phyloP scores from a whole-genome alignment of 2,329 filamentous ascomycete species.

The Colletotrichum salicis region DNA sequence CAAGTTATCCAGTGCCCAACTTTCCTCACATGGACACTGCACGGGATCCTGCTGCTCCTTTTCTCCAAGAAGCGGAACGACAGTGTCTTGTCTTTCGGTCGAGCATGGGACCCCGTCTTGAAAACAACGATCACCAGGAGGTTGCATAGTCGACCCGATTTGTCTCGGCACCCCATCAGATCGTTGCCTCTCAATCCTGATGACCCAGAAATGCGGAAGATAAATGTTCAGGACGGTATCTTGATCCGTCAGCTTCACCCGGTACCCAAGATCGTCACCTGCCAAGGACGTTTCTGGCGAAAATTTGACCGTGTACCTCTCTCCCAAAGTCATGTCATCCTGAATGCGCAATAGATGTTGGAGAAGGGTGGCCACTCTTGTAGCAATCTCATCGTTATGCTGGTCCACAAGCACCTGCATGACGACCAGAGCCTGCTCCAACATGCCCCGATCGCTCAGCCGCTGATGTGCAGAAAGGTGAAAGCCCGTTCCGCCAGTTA shows the following conservation, averaged over 20 bases:
- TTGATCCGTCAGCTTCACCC: neutral
- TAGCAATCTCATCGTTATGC: constrained; percentile 46
- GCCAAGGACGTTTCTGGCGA: neutral
- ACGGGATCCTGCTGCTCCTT: constrained; percentile 31
- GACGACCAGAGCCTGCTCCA: constrained; percentile 49
- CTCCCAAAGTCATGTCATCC: constrained; percentile 38
- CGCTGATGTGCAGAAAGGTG: constrained; percentile 51
- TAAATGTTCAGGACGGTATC: neutral
- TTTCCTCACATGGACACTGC: neutral
- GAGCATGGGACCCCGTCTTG: neutral
- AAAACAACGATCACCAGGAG: neutral
- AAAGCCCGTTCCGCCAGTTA: neutral
- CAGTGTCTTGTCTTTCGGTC: neutral
- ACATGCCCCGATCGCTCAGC: constrained; percentile 50
- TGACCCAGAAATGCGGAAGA: constrained; percentile 18
- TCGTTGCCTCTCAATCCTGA: neutral
- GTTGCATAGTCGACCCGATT: neutral
- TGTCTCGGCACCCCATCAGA: neutral
- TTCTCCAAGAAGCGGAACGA: constrained; percentile 35
- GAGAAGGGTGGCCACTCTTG: constrained; percentile 44
- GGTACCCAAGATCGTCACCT: constrained; percentile 15
- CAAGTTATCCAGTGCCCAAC: constrained; percentile 20
- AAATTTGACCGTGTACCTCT: neutral
- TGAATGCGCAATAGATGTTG: constrained; percentile 46
- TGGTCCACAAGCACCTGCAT: constrained; percentile 44